Base-by-base conservation (phyloP, 2,329 filamentous ascomycete species). In the Fusarium sp. region DNA sequence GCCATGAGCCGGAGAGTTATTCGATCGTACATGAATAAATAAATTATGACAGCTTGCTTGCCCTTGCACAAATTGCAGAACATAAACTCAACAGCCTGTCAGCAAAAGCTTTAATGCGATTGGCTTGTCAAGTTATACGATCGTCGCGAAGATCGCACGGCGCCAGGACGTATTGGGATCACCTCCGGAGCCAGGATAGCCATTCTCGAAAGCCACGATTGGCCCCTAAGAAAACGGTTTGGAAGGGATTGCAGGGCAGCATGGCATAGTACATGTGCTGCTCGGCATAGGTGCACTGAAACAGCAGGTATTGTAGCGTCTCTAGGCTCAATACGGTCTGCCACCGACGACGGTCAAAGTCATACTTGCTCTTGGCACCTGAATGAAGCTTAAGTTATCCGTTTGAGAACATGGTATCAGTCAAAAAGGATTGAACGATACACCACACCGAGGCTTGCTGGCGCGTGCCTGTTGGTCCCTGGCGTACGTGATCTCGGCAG, bases 21-120 rank as follows among this genome's bases (percentile, higher is more conserved):
- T 64, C 60, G 42, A 41, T 51, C 42, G 45, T 35, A 51, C 31
- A 35, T 51, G 48, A 49, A 38, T 25, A 57, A 41, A 65, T 38
- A 38, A 37, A 51, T 56, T 52, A n/a, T 54, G 54, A 67, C 59
- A 61, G 52, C 65, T 57, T 44, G 42, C n/a, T 46, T 8, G 41
- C 49, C 57, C 49, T 54, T 31, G 58, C 65, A 60, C 65, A 67
- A 58, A 66, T 59, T 15, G 42, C 39, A 48, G 54, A 51, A 56
- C 61, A 62, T 51, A 38, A 54, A 54, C 38, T 41, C 19, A 25
- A 55, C 51, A 64, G 73, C 73, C 72, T 72, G 77, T 77, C 73
- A 79, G 70, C 71, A 37, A 44, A 73, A 55, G 12, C 65, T 23
- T 41, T 70, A 75, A 79, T 81, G 79, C 79, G 80, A 81, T 80